Evolutionary conservation across 305 asterid species (phyloP).

Genomic region (Solanum hybrid): DNA sequence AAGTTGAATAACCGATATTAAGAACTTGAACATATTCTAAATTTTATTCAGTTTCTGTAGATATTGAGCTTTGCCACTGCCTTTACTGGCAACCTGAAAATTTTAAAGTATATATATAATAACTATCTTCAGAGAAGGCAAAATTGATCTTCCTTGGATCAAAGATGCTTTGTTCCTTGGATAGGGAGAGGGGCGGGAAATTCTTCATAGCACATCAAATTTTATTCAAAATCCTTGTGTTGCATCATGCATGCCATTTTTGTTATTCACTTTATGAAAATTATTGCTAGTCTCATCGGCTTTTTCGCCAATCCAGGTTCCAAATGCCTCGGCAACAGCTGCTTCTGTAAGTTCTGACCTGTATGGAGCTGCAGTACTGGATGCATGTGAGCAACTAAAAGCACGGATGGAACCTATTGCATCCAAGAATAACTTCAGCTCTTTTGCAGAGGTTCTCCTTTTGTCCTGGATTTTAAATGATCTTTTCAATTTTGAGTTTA

Average conservation of each 20-base stretch:
- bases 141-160: background rate
- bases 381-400: constrained; percentile 91
- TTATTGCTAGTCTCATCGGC: background rate
- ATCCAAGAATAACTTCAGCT: constrained; percentile 38
- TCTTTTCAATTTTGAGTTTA: background rate
- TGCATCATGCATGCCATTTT: background rate
- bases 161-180: background rate
- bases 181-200: background rate
- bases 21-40: background rate
- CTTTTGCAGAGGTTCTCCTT: constrained; percentile 68
- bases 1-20: background rate
- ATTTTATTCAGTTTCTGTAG: background rate
- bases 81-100: background rate
- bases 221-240: background rate
- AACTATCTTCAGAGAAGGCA: background rate
- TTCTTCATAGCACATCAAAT: background rate
- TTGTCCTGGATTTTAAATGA: background rate
- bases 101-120: background rate
- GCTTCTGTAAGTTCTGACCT: constrained; percentile 98
- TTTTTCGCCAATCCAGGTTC: constrained; percentile 42
- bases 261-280: background rate
- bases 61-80: background rate
- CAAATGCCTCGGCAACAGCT: constrained; percentile 95
- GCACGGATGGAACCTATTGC: constrained; percentile 75
- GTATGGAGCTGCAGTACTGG: constrained; percentile 94